phyloP scores from a whole-genome alignment of 1,284 basidiomycete species.

The Anthracocystis panici-leucophaei region DNA sequence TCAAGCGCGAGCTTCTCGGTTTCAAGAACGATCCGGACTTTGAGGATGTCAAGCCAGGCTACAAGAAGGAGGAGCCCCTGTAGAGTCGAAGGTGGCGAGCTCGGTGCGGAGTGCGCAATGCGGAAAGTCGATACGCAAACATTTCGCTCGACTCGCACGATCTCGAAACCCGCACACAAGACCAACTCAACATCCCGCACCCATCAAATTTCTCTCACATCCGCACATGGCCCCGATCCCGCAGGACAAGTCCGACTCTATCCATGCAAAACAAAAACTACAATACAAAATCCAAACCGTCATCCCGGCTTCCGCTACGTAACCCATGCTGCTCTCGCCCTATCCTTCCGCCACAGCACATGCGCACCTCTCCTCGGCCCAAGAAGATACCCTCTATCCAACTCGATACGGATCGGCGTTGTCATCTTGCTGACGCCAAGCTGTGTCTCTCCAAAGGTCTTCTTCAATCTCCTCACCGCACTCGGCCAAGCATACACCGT shows the following conservation, averaged over 20 bases:
- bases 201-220: background rate
- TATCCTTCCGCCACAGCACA: constrained; percentile 47
- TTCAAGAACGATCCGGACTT: constrained; percentile 1
- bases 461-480: constrained; percentile 27
- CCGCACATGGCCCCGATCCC: background rate
- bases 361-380: constrained; percentile 47
- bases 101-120: background rate
- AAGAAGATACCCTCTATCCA: constrained; percentile 42
- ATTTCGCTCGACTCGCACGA: background rate
- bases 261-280: background rate
- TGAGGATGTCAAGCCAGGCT: constrained; percentile 10
- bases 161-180: no score
- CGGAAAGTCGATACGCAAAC: background rate
- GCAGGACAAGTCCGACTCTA: background rate
- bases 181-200: background rate
- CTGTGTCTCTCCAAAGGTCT: constrained; percentile 11
- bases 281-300: background rate
- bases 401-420: constrained; percentile 22
- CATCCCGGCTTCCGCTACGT: constrained; percentile 4
- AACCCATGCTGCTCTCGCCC: constrained; percentile 38
- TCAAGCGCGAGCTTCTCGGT: background rate
- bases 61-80: constrained; percentile 17
- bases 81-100: background rate
- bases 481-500: constrained; percentile 45
- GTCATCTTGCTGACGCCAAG: background rate